Evolutionary conservation across 805 yeast species (phyloP).

Genomic region (Yamadazyma kitorensis): DNA sequence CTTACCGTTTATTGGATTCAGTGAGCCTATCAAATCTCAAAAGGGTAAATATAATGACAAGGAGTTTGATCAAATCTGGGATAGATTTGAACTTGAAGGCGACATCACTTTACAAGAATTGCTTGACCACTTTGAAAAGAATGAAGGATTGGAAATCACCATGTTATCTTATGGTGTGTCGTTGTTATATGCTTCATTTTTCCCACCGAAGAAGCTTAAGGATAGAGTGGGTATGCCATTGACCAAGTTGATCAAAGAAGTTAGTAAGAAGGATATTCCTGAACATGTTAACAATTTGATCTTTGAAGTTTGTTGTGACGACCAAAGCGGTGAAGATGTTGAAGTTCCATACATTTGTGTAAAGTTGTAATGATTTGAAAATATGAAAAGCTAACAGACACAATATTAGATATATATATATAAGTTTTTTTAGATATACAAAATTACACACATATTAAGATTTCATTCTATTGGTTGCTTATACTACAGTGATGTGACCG

Average conservation of each 20-base stretch:
- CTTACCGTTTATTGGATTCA: constrained; percentile 95
- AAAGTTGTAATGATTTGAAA: constrained; percentile 4
- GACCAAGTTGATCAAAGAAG: constrained; percentile 75
- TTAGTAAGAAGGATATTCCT: constrained; percentile 80
- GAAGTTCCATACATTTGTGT: constrained; percentile 88
- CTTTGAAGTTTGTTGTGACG: constrained; percentile 91
- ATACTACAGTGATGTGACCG: constrained; percentile 45
- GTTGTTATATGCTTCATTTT: constrained; percentile 86
- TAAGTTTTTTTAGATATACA: not conserved
- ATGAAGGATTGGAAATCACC: constrained; percentile 82
- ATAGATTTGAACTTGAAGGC: constrained; percentile 79
- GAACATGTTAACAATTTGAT: constrained; percentile 72
- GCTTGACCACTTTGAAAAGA: constrained; percentile 68
- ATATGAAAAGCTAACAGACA: not conserved
- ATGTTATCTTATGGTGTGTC: constrained; percentile 93
- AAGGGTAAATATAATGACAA: constrained; percentile 78
- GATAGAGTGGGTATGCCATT: constrained; percentile 69
- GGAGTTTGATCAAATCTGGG: constrained; percentile 90
- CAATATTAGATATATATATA: not conserved
- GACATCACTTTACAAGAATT: constrained; percentile 73
- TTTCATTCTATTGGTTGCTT: constrained; percentile 26
- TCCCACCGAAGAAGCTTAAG: constrained; percentile 84
- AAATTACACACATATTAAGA: not conserved
- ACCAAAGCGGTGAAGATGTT: constrained; percentile 88
- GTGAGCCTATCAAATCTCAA: constrained; percentile 89